phyloP scores from a whole-genome alignment of 1,284 basidiomycete genomes.

The Ganoderma sp. region DNA sequence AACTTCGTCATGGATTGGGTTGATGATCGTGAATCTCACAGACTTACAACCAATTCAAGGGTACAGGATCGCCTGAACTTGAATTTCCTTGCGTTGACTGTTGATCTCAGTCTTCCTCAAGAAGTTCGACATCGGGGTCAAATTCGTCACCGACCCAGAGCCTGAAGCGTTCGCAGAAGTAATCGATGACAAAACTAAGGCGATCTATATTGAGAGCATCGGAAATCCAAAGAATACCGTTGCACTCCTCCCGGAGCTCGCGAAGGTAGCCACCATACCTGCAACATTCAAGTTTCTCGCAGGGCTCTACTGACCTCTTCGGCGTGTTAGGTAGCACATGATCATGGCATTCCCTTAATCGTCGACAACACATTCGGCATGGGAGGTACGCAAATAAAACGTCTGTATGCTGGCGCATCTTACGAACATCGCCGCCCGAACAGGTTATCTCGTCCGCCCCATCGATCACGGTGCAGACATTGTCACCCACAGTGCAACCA shows the following conservation, averaged over 20 bases:
- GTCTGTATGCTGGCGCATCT: not conserved
- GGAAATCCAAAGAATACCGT: slow-evolving; percentile 87
- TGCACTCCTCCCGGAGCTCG: slow-evolving; percentile 72
- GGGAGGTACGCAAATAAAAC: slow-evolving; percentile 52
- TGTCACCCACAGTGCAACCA: slow-evolving; percentile 86
- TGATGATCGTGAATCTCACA: slow-evolving; percentile 30
- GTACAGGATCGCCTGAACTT: slow-evolving; percentile 40
- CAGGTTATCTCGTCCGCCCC: slow-evolving; percentile 75
- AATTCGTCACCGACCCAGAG: slow-evolving; percentile 71
- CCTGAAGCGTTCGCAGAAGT: slow-evolving; percentile 73
- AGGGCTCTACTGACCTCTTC: not conserved
- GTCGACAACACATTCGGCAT: slow-evolving; percentile 94
- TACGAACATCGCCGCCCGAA: not conserved
- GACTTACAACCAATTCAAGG: slow-evolving; percentile 92
- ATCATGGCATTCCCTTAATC: slow-evolving; percentile 75
- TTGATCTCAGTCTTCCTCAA: slow-evolving; percentile 63
- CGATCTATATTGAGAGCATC: slow-evolving; percentile 83
- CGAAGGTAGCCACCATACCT: slow-evolving; percentile 52
- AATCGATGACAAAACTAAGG: slow-evolving; percentile 81
- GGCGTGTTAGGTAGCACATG: slow-evolving; percentile 59
- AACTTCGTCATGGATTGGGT: slow-evolving; percentile 9
- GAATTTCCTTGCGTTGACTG: not conserved
- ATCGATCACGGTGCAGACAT: slow-evolving; percentile 84
- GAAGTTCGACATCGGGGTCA: slow-evolving; percentile 78
- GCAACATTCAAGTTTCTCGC: not conserved